Conservation (phyloP, 2,329 filamentous ascomycete genomes). For the Tolypocladium endophyticum region DNA sequence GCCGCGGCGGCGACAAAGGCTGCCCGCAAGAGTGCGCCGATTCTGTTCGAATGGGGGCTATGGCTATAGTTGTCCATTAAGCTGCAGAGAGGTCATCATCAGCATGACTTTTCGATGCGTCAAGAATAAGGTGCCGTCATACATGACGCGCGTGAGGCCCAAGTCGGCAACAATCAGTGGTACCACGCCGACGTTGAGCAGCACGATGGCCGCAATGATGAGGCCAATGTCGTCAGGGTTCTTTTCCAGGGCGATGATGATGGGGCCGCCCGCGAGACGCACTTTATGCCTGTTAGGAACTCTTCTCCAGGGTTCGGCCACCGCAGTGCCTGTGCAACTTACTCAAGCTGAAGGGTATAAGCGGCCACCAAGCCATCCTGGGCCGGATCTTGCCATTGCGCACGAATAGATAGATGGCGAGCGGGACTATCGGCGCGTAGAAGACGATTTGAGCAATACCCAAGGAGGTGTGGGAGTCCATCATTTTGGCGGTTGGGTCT, state of each 20-base stretch:
- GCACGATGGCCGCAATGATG: slow-evolving; percentile 13
- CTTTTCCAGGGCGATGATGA: slow-evolving; percentile 12
- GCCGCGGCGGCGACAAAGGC: slow-evolving; percentile 7
- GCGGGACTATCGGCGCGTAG: slow-evolving; percentile 14
- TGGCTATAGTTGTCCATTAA: slow-evolving; percentile 11
- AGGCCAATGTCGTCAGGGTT: slow-evolving; percentile 11
- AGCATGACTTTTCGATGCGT: not conserved
- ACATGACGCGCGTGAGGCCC: slow-evolving; percentile 16
- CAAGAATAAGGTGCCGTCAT: not conserved
- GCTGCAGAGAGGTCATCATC: not conserved
- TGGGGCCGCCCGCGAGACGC: slow-evolving; percentile 15
- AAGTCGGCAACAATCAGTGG: slow-evolving; percentile 14
- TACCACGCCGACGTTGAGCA: slow-evolving; percentile 18
- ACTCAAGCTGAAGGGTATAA: slow-evolving; percentile 14
- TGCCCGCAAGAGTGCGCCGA: slow-evolving; percentile 8
- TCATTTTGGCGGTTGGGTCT: not conserved
- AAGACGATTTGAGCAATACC: slow-evolving; percentile 16
- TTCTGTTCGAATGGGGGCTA: slow-evolving; percentile 7
- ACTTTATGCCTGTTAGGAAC: slow-evolving; percentile 3
- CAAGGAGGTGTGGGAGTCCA: slow-evolving; percentile 11
- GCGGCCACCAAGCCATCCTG: slow-evolving; percentile 15
- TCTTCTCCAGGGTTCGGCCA: not conserved
- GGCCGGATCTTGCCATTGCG: slow-evolving; percentile 16
- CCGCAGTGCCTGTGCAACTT: not conserved
- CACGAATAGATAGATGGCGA: slow-evolving; percentile 11